Conservation (phyloP, 768 basidiomycete species). For the Chlorophyllum brunneum region DNA sequence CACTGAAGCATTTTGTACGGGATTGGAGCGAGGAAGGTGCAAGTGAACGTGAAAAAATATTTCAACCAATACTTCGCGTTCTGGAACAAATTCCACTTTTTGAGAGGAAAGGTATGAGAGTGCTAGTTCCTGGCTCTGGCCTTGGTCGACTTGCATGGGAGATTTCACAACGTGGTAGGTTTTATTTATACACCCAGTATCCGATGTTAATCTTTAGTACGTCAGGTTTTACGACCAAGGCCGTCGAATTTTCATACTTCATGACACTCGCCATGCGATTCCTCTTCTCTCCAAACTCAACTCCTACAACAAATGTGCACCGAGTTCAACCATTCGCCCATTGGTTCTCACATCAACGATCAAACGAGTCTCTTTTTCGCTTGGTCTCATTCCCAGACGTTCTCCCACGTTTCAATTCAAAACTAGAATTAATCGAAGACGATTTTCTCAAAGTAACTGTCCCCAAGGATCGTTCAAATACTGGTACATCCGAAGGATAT, state of each 20-base stretch:
- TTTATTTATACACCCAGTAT: not conserved
- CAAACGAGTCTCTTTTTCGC: slow-evolving; percentile 46
- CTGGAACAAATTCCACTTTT: slow-evolving; percentile 28
- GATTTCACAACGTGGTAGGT: slow-evolving; percentile 53
- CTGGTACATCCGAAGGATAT: slow-evolving; percentile 33
- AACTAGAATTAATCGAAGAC: slow-evolving; percentile 45
- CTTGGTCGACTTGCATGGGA: slow-evolving; percentile 68
- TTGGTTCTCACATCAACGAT: slow-evolving; percentile 68
- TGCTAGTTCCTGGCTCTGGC: slow-evolving; percentile 64
- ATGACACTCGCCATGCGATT: slow-evolving; percentile 62
- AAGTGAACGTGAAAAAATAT: slow-evolving; percentile 50
- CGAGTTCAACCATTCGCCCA: slow-evolving; percentile 56
- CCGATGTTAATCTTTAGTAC: not conserved
- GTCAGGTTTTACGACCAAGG: slow-evolving; percentile 51
- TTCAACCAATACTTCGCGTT: slow-evolving; percentile 51
- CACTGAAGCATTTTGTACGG: slow-evolving; percentile 65
- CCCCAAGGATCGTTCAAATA: slow-evolving; percentile 12
- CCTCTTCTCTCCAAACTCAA: slow-evolving; percentile 46
- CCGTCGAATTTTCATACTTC: slow-evolving; percentile 62
- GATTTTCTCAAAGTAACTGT: slow-evolving; percentile 50
- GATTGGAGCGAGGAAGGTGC: slow-evolving; percentile 65
- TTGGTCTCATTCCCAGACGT: slow-evolving; percentile 56
- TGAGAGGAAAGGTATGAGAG: slow-evolving; percentile 30
- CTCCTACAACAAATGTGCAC: slow-evolving; percentile 42
- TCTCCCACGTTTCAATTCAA: slow-evolving; percentile 42